phyloP scores from a whole-genome alignment of 2,329 filamentous ascomycete genomes.

The Pseudopyrenochaeta lycopersici region DNA sequence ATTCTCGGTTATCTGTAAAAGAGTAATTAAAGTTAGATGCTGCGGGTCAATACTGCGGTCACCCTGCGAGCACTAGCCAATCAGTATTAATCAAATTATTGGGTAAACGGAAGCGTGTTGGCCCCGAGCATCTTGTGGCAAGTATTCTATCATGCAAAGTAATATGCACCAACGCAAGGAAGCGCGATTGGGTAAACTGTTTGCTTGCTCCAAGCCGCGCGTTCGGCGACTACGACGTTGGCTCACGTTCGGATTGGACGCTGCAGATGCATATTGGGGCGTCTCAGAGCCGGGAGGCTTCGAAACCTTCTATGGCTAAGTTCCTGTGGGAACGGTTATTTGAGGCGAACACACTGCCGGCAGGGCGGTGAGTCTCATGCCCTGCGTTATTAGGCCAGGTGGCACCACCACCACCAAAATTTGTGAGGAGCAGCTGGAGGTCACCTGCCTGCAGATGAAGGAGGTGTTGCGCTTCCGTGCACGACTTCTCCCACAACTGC shows the following conservation, averaged over 20 bases:
- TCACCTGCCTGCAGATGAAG: background rate
- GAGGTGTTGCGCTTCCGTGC: background rate
- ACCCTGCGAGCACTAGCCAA: conserved; percentile 19
- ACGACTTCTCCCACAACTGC: too few species aligned
- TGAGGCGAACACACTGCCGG: conserved; percentile 5
- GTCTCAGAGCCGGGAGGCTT: background rate
- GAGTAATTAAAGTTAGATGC: conserved; percentile 6
- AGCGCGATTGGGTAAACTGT: background rate
- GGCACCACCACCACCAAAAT: background rate
- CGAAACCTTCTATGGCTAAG: conserved; percentile 2
- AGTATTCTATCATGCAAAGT: conserved; percentile 13
- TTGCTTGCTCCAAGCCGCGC: conserved; percentile 1
- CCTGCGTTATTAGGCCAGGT: conserved; percentile 1
- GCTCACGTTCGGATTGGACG: conserved; percentile 1
- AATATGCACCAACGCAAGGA: background rate
- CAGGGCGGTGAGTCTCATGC: conserved; percentile 11
- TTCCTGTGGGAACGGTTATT: background rate
- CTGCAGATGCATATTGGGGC: conserved; percentile 7
- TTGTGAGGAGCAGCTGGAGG: background rate
- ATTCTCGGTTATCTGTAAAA: conserved; percentile 16
- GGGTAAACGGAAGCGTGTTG: conserved; percentile 4
- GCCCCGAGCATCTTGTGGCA: background rate
- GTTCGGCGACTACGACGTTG: conserved; percentile 1
- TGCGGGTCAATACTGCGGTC: conserved; percentile 4
- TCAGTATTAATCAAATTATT: conserved; percentile 19